phyloP scores from a whole-genome alignment of 1,284 basidiomycete species.

The Stereum hirsutum region DNA sequence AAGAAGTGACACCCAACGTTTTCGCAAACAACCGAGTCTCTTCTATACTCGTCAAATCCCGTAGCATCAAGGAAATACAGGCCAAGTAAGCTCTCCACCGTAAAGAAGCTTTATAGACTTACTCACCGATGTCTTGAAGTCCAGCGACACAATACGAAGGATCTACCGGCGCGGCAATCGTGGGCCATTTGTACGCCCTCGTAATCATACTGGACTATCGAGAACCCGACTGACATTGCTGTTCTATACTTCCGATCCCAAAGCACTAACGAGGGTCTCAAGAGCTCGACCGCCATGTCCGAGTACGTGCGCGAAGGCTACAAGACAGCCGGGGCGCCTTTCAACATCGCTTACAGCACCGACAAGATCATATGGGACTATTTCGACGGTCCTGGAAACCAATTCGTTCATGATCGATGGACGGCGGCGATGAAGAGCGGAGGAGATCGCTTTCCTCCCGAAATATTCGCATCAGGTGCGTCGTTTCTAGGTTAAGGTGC shows the following conservation, averaged over 20 bases:
- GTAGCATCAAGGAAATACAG: constrained; percentile 17
- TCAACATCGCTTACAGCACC: constrained; percentile 12
- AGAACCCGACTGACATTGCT: neutral
- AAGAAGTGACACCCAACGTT: constrained; percentile 22
- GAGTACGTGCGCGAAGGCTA: constrained; percentile 11
- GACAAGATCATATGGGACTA: constrained; percentile 14
- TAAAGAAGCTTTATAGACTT: neutral
- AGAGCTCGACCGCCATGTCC: constrained; percentile 11
- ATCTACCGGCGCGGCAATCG: constrained; percentile 11
- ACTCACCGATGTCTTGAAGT: constrained; percentile 6
- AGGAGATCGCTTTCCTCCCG: constrained; percentile 12
- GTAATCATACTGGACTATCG: neutral
- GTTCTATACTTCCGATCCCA: no score
- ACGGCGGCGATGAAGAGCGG: constrained; percentile 15
- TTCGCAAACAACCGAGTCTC: constrained; percentile 27
- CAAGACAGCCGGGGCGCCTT: constrained; percentile 10
- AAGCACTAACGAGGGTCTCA: constrained; percentile 19
- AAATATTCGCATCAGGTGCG: constrained; percentile 14
- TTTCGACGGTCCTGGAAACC: constrained; percentile 14
- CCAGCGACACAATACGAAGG: constrained; percentile 11
- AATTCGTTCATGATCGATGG: constrained; percentile 12
- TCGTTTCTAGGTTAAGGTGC: no score
- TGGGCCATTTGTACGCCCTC: constrained; percentile 14
- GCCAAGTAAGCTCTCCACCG: constrained; percentile 16
- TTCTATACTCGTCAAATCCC: constrained; percentile 19